A percentile compares a stretch with the other conserved stretches of the same genome.
These are phyloP conservation scores for Coprinopsis sp. DNA, from an alignment of 768 basidiomycete genomes.

Conservation along the genomic window DNA sequence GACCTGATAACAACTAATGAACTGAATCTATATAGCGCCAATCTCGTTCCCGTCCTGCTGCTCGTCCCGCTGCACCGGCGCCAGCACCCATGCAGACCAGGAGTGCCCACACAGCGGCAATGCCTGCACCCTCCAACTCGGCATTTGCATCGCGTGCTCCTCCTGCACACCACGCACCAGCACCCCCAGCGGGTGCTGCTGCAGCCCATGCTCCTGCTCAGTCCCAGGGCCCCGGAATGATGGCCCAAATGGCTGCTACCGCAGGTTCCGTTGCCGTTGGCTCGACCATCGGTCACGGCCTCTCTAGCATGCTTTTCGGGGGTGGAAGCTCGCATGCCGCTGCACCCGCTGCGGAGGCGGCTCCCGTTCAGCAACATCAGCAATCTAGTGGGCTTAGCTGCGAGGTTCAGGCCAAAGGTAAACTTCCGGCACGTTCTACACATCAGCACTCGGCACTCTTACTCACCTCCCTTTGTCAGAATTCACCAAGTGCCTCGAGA, in stretches of 20 bases:
- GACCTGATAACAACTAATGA: constrained; percentile 2
- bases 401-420: constrained; percentile 79
- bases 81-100: constrained; percentile 42
- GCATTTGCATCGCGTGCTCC: constrained; percentile 37
- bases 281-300: constrained; percentile 84
- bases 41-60: constrained; percentile 71
- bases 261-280: constrained; percentile 89
- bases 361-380: constrained; percentile 46
- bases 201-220: constrained; percentile 40
- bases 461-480: constrained; percentile 38
- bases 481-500: constrained; percentile 82
- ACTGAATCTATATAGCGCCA: constrained; percentile 47
- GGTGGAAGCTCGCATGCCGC: constrained; percentile 46
- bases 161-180: constrained; percentile 35
- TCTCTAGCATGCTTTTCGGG: constrained; percentile 88
- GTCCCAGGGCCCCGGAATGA: constrained; percentile 60
- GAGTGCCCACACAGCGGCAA: constrained; percentile 47
- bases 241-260: constrained; percentile 84
- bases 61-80: constrained; percentile 42
- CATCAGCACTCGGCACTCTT: not conserved
- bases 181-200: constrained; percentile 41
- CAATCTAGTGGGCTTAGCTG: constrained; percentile 51
- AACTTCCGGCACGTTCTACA: constrained; percentile 12
- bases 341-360: constrained; percentile 41
- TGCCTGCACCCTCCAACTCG: no score